Percentiles rank a stretch among this genome's conserved stretches.
phyloP scores from a whole-genome alignment of 78 protist species.

The Speleostelium caveatum region DNA sequence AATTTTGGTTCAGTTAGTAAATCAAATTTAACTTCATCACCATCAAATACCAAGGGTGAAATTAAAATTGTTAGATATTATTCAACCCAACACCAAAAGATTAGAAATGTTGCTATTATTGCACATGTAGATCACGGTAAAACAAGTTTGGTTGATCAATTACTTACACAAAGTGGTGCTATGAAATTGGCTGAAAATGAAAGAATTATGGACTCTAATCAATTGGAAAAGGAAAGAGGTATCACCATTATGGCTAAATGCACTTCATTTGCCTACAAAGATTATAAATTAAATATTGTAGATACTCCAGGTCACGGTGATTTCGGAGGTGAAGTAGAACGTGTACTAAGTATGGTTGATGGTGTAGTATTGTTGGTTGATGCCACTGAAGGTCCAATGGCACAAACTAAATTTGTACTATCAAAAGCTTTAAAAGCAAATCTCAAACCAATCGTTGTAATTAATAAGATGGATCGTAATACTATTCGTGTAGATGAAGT shows the following conservation, averaged over 20 bases:
- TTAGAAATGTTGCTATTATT: conserved; percentile 85
- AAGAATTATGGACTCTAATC: conserved; percentile 84
- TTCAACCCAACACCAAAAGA: conserved; percentile 20
- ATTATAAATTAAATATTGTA: conserved; percentile 86
- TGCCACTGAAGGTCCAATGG: conserved; percentile 95
- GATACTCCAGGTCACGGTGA: conserved; percentile 97
- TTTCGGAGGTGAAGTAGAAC: conserved; percentile 96
- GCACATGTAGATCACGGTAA: conserved; percentile 89
- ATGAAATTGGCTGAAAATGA: conserved; percentile 50
- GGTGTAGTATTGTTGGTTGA: conserved; percentile 94
- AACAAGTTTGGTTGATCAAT: conserved; percentile 75
- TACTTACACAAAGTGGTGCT: conserved; percentile 74
- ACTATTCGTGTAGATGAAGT: conserved; percentile 85
- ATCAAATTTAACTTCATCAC: too few species aligned
- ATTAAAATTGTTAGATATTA: conserved; percentile 10
- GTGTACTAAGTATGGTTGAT: conserved; percentile 89
- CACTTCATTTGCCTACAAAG: conserved; percentile 58
- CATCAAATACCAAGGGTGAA: neutral
- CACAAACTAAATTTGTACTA: conserved; percentile 95
- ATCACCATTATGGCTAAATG: conserved; percentile 94
- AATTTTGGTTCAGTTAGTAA: too few species aligned
- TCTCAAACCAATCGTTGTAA: conserved; percentile 89
- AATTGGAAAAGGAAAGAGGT: conserved; percentile 92
- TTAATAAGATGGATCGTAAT: conserved; percentile 94
- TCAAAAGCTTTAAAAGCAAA: conserved; percentile 89